Base-by-base conservation (phyloP, 257 asterid genomes). In the Catharanthus roseus region DNA sequence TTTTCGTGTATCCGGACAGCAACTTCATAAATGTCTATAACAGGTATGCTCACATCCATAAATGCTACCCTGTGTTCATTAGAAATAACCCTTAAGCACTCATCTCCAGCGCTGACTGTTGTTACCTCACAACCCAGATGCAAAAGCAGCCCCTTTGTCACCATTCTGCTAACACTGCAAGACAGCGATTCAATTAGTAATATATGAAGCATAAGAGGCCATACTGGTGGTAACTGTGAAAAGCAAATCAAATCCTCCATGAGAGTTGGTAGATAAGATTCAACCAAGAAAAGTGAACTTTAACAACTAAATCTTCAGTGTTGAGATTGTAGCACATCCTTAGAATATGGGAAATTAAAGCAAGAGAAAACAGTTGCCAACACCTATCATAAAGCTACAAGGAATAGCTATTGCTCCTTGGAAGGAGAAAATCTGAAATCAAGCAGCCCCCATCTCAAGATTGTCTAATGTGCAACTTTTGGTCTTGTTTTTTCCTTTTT, bases 121-220 rank as follows among this genome's bases (percentile, higher is more conserved):
- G 85, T 69, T 58, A 91, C 99, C 63, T 91, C 95, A 71, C 96
- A 95, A 38, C 99, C 97, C 21, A 91, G 85, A 89, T 89, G 97
- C 65, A 84, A 72, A 1, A 95, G 90, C 54, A 95, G 95, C 69
- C 92, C 93, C 87, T 83, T 88, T 62, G 99, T 91, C 65, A 80
- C 97, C 90, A 77, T 87, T 70, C 96, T 91, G 45, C 97, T 92
- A 69, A 91, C 89, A 80, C 99, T 95, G 86, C 77, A 65, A 31
- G 62, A 68, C 51, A 42, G 41, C 5, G 36, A 71, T 36, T n/a
- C 47, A 31, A 41, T 7, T 70, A 47, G 36, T 54, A 6, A 29
- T 12, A n/a, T n/a, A 51, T 66, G 58, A 29, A 21, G 36, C 23
- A 67, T 15, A 13, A 61, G 0, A 61, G n/a, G 45, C 28, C 13